Evolutionary conservation across 208 protist species (phyloP).

Genomic region (Blastocrithidia nonstop): DNA sequence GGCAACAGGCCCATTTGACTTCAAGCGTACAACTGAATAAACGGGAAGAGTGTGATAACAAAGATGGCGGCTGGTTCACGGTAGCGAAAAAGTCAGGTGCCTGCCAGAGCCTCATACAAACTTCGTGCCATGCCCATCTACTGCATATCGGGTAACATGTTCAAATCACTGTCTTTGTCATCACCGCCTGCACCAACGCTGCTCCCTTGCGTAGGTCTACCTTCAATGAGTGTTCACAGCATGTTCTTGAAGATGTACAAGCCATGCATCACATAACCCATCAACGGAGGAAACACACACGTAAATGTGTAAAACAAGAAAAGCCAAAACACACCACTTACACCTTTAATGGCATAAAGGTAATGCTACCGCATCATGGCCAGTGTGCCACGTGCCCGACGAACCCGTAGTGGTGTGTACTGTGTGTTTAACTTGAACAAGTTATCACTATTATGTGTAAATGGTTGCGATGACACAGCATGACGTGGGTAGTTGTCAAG

Average conservation of each 20-base stretch:
- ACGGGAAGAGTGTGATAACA: conserved; percentile 16
- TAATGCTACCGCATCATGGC: conserved; percentile 18
- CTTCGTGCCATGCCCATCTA: conserved; percentile 11
- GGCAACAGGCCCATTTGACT: conserved; percentile 22
- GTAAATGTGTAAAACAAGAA: conserved; percentile 10
- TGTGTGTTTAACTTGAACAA: neutral
- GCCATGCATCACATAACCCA: conserved; percentile 23
- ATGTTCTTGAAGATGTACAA: conserved; percentile 56
- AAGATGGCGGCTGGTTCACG: conserved; percentile 40
- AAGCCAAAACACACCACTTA: conserved; percentile 20
- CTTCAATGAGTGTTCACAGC: conserved; percentile 20
- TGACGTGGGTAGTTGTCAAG: conserved; percentile 9
- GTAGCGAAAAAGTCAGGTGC: conserved; percentile 36
- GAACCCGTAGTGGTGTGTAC: conserved; percentile 21
- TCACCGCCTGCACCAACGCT: conserved; percentile 2
- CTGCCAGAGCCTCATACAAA: conserved; percentile 31
- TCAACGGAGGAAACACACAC: conserved; percentile 25
- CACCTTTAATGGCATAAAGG: conserved; percentile 23
- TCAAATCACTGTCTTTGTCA: neutral
- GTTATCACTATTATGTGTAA: neutral
- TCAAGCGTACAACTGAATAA: conserved; percentile 37
- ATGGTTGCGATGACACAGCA: neutral
- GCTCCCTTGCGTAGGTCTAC: conserved; percentile 29
- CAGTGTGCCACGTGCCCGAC: conserved; percentile 30
- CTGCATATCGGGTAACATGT: conserved; percentile 4